Evolutionary conservation across 1,284 basidiomycete species (phyloP).

Genomic region (Thelephora terrestris): DNA sequence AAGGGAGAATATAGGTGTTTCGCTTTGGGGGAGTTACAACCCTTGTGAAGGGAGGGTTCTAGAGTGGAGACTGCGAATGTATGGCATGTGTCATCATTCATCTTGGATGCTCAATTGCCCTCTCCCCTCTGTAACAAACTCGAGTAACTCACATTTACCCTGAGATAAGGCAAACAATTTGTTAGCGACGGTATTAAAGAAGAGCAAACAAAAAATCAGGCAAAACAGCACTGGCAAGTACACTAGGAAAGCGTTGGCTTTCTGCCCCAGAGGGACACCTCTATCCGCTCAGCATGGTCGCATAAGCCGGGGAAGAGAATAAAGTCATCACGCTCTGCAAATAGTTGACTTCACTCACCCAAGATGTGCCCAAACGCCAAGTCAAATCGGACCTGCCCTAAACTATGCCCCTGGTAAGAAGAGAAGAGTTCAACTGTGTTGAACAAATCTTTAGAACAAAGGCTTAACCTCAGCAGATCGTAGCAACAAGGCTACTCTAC

Average conservation of each 20-base stretch:
- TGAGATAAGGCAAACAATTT: too few species aligned
- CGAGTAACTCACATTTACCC: conserved; percentile 25
- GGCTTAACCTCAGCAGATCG: conserved; percentile 51
- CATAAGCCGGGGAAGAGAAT: conserved; percentile 82
- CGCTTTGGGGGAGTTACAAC: conserved; percentile 62
- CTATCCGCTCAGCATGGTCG: conserved; percentile 70
- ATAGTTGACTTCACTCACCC: too few species aligned
- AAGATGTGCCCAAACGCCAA: too few species aligned
- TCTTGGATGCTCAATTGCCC: conserved; percentile 4
- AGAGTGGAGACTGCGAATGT: conserved; percentile 75
- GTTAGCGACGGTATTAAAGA: too few species aligned
- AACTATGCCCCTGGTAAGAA: conserved; percentile 18
- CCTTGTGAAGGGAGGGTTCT: conserved; percentile 46
- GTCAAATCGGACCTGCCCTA: conserved; percentile 22
- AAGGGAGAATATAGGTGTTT: conserved; percentile 54
- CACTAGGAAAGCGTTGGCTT: conserved; percentile 52
- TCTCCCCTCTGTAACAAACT: too few species aligned
- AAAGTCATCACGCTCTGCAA: too few species aligned
- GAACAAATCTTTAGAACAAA: conserved; percentile 44
- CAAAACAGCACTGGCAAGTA: conserved; percentile 79
- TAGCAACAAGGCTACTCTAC: conserved; percentile 54
- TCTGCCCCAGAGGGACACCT: conserved; percentile 66
- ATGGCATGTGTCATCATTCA: conserved; percentile 49
- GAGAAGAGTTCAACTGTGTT: conserved; percentile 29
- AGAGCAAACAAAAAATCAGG: conserved; percentile 39